Evolutionary conservation across 2,329 filamentous ascomycete genomes (phyloP), one percentile per base, ranked within the genome.

Genomic region (Trichoderma brevicompactum): DNA sequence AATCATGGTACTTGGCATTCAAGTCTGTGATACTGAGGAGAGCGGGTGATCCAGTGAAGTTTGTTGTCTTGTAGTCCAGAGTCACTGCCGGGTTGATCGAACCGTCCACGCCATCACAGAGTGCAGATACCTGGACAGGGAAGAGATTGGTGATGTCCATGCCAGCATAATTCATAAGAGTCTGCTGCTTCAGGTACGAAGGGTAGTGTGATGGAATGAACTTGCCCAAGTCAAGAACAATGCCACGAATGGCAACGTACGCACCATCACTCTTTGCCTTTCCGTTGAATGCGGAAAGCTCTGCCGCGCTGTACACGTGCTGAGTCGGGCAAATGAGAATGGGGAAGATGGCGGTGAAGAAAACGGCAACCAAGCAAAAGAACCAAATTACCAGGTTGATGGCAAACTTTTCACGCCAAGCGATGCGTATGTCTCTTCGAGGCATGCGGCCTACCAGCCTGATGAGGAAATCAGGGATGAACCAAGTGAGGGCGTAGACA

Each of bases 311-410:
- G 79, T 85, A 98, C 58, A 99, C 92, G 73, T 96, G 80, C 75
- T 99, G 95, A 19, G 83, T 94, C 0, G 95, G 95, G 78, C 95
- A 99, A 73, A 99, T 92, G 69, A 98, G 79, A 70, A 84, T 80
- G 0, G 96, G 96, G 74, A 99, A 96, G 64, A 89, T 84, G 67
- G 98, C 85, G 73, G 98, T 92, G 82, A 99, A 91, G 82, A 99
- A 99, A 64, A 90, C 85, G 34, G 92, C 88, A 55, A 91, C 78
- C 15, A 80, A 81, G 79, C 94, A 98, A 75, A 85, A 87, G 65
- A 94, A 81, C 95, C 96, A 99, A 75, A 99, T 99, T 74, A 98
- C 85, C 76, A 99, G 83, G 81, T 99, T 99, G 84, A 99, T 99
- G 62, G 95, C 94, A 66, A 99, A 77, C 83, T 99, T 99, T 77